Evolutionary conservation across 768 basidiomycete species (phyloP).

Genomic region (Rhodotorula diobovata): DNA sequence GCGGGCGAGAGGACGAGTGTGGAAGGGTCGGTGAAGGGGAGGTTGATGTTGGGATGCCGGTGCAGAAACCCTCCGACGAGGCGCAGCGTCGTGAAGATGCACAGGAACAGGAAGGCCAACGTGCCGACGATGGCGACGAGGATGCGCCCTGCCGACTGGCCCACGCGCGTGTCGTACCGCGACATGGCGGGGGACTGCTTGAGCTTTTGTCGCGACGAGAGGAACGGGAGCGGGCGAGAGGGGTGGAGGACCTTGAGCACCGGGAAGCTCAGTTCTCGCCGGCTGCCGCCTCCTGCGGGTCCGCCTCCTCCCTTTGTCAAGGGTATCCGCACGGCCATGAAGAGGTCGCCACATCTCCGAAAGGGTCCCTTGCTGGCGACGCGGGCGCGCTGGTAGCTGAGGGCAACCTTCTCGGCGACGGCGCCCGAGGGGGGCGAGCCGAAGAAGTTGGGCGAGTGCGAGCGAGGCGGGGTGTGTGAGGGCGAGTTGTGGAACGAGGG

Average conservation of each 20-base stretch:
- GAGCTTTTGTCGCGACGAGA: neutral
- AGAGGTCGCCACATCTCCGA: neutral
- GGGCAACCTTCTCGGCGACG: conserved; percentile 32
- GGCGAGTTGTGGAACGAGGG: conserved; percentile 32
- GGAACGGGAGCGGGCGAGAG: conserved; percentile 6
- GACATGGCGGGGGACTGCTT: conserved; percentile 16
- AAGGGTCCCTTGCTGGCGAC: neutral
- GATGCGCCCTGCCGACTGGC: neutral
- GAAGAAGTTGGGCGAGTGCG: conserved; percentile 15
- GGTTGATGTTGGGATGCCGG: neutral
- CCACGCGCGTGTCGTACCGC: conserved; percentile 5
- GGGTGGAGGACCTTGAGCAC: conserved; percentile 30
- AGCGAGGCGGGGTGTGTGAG: conserved; percentile 19
- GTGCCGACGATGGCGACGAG: conserved; percentile 15
- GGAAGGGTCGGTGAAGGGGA: conserved; percentile 22
- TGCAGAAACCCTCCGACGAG: neutral
- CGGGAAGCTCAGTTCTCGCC: conserved; percentile 21
- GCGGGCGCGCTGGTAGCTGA: conserved; percentile 25
- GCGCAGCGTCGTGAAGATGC: neutral
- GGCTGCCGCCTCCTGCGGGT: neutral
- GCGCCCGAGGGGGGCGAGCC: conserved; percentile 4
- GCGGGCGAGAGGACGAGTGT: conserved; percentile 18
- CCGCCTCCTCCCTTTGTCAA: neutral
- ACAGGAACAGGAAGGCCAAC: conserved; percentile 1
- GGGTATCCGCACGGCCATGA: conserved; percentile 18